These are phyloP conservation scores for Apophysomyces ossiformis DNA, from an alignment of 371 early-diverging fungal species.

Conservation along the genomic window DNA sequence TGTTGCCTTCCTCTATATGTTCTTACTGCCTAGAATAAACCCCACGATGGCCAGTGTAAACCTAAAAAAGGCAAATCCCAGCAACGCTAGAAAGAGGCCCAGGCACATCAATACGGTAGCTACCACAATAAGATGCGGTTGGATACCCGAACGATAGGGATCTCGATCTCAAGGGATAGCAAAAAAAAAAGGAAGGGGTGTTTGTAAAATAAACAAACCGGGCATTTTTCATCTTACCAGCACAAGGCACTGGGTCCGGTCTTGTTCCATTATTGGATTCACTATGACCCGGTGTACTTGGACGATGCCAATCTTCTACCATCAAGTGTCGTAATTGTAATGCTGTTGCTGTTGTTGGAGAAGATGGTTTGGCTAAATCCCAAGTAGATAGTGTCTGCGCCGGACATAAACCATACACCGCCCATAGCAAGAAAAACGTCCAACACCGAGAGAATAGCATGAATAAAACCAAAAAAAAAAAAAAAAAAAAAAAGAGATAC, in stretches of 20 bases:
- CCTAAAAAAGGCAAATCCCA: conserved; percentile 34
- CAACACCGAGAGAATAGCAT: not conserved
- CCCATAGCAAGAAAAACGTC: too few relatives aligned
- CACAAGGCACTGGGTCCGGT: too few relatives aligned
- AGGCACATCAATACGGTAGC: conserved; percentile 18
- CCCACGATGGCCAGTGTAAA: conserved; percentile 30
- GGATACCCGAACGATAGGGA: conserved; percentile 14
- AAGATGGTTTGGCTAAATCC: too few relatives aligned
- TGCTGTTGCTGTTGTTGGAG: too few relatives aligned
- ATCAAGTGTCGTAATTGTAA: too few relatives aligned
- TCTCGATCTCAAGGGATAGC: not conserved
- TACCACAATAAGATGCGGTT: conserved; percentile 15
- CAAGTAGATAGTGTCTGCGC: too few relatives aligned
- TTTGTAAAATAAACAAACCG: not conserved
- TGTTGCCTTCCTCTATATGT: not conserved
- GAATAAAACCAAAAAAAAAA: not conserved
- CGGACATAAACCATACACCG: too few relatives aligned
- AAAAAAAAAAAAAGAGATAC: not conserved
- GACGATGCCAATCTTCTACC: too few relatives aligned
- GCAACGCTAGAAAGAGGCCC: conserved; percentile 23
- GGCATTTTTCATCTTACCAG: not conserved
- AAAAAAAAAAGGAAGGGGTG: too few relatives aligned
- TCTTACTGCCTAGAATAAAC: conserved; percentile 34
- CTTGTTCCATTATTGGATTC: too few relatives aligned
- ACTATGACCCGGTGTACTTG: too few relatives aligned